These are phyloP conservation scores for Annona squamosa DNA, from an alignment of 164 flowering plant genomes.

Conservation along the genomic window DNA sequence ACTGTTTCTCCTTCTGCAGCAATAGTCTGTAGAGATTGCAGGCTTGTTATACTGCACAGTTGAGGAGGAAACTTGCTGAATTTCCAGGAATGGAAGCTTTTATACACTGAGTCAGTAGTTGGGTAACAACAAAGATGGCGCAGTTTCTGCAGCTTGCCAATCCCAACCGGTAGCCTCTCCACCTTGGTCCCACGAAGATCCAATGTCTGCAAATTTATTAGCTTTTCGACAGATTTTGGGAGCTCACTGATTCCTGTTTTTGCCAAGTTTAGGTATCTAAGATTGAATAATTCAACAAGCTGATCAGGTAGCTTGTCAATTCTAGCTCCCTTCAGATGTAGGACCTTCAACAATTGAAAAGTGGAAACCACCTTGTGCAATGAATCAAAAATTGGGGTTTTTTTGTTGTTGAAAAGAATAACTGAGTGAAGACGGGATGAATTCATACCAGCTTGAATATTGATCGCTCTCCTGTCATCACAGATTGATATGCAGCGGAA, in stretches of 20 bases:
- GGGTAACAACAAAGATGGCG: conserved; percentile 25
- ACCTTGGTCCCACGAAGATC: conserved; percentile 29
- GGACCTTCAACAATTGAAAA: conserved; percentile 25
- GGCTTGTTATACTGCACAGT: conserved; percentile 16
- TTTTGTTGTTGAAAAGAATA: conserved; percentile 19
- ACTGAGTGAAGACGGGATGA: conserved; percentile 27
- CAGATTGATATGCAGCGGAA: conserved; percentile 4
- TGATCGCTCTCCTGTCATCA: not conserved
- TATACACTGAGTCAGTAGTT: not conserved
- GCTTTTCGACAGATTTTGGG: conserved; percentile 34
- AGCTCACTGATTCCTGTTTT: conserved; percentile 26
- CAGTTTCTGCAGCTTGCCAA: conserved; percentile 24
- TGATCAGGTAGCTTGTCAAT: conserved; percentile 22
- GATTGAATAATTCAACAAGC: conserved; percentile 22
- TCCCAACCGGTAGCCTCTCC: conserved; percentile 21
- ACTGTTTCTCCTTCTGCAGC: conserved; percentile 21
- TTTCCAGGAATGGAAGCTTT: conserved; percentile 1
- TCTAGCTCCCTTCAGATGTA: conserved; percentile 26
- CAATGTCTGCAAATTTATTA: conserved; percentile 29
- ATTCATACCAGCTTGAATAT: conserved; percentile 7
- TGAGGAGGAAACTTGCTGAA: conserved; percentile 22
- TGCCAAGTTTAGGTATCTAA: conserved; percentile 31
- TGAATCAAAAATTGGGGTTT: conserved; percentile 12
- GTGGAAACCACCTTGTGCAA: conserved; percentile 6
- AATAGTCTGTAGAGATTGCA: conserved; percentile 28